Conservation (phyloP, 352 stramenopile genomes). For the Aphanomyces invadans region DNA sequence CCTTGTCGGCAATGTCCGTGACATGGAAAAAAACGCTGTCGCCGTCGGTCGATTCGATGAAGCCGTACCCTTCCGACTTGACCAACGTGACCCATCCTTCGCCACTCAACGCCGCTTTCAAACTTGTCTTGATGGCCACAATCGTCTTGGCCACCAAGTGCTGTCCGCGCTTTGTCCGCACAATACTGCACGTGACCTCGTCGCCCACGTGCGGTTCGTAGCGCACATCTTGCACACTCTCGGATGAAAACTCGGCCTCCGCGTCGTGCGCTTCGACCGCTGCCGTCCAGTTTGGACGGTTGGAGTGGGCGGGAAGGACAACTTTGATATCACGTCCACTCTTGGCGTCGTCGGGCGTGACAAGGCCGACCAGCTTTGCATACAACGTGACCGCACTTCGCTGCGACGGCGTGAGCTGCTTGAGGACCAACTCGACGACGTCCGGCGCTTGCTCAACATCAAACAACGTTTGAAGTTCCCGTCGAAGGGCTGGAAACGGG, state of each 20-base stretch:
- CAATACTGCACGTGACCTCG: constrained; percentile 50
- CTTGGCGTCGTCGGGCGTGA: constrained; percentile 35
- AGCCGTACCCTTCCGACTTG: constrained; percentile 67
- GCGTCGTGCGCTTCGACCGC: constrained; percentile 28
- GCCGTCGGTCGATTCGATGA: constrained; percentile 44
- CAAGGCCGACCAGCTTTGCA: constrained; percentile 50
- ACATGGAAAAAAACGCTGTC: constrained; percentile 71
- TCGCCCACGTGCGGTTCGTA: constrained; percentile 61
- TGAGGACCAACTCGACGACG: constrained; percentile 24
- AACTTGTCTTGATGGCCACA: constrained; percentile 35
- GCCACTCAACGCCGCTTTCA: too few species aligned
- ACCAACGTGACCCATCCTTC: constrained; percentile 59
- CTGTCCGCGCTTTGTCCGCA: constrained; percentile 53
- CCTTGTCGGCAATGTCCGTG: constrained; percentile 54
- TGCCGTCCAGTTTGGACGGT: not conserved
- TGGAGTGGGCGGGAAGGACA: not conserved
- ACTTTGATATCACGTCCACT: constrained; percentile 33
- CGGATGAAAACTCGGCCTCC: constrained; percentile 47
- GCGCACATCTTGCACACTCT: constrained; percentile 54
- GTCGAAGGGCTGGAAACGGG: constrained; percentile 50
- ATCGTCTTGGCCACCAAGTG: constrained; percentile 63
- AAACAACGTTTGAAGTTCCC: constrained; percentile 49
- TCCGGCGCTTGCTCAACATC: constrained; percentile 16
- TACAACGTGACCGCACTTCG: constrained; percentile 56
- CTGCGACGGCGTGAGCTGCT: constrained; percentile 50